Evolutionary conservation across 2,329 filamentous ascomycete genomes (phyloP), one percentile per base, ranked within the genome.

Genomic region (Talaromyces sp.): DNA sequence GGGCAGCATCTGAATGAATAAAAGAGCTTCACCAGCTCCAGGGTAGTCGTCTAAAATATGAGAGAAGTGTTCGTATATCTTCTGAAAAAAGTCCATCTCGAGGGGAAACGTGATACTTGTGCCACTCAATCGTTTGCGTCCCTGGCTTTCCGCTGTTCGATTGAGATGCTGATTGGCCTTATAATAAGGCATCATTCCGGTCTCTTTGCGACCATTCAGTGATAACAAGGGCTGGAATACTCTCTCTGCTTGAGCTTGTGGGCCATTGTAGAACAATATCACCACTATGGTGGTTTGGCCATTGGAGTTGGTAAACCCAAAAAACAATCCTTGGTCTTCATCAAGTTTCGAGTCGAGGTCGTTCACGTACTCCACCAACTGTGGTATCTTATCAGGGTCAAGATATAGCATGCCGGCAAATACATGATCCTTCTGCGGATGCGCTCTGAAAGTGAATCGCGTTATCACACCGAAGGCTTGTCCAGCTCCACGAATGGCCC

Each of bases 301-400:
- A 81, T 65, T 87, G 82, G 66, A 84, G 80, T 72, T 84, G 85
- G 70, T 86, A 80, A 40, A 86, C 84, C 87, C n/a, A 77, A 69
- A 58, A 77, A 74, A 69, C 81, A 85, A 0, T 81, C 63, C 10
- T 73, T 66, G 0, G 79, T 78, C 63, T 81, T 77, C 1, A 80
- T 75, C 9, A 71, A 63, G 31, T 78, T 76, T 4, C 73, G 77
- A 5, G 77, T 78, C 5, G 83, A 74, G n/a, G 73, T 77, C 58
- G 85, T 70, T 15, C 75, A 77, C 69, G 81, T 87, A 1, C 78
- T 79, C 67, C 84, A 87, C 60, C 84, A 78, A 8, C 87, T 75
- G 4, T 83, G 74, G 17, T 73, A 71, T 5, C 74, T 57, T 1
- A 72, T 75, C 8, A 71, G 69, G 2, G 63, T 61, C 46, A 76